Conservation (phyloP, 2,329 filamentous ascomycete genomes). For the Verticillium dahliae region DNA sequence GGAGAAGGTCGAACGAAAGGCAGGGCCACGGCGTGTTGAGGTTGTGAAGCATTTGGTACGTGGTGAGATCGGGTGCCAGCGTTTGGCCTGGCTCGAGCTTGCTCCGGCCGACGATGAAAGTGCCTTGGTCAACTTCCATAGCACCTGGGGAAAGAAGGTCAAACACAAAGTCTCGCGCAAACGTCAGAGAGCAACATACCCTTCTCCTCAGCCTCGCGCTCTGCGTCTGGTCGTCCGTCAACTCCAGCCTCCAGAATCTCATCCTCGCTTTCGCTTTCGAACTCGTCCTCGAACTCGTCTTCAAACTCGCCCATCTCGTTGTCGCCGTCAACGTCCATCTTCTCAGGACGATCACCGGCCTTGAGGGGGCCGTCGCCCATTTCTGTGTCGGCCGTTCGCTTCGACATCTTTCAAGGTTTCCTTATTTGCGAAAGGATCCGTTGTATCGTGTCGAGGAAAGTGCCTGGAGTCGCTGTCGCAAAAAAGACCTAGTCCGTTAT, state of each 20-base stretch:
- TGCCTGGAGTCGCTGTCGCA: background rate
- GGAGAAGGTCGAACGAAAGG: slow-evolving; percentile 88
- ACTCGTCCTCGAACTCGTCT: slow-evolving; percentile 90
- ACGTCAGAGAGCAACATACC: slow-evolving; percentile 32
- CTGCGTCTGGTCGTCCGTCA: slow-evolving; percentile 84
- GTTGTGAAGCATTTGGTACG: slow-evolving; percentile 95
- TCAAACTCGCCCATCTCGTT: slow-evolving; percentile 77
- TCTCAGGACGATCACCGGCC: slow-evolving; percentile 53
- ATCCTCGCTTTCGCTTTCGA: slow-evolving; percentile 82
- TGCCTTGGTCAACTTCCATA: slow-evolving; percentile 91
- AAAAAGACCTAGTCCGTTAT: background rate
- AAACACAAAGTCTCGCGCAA: background rate
- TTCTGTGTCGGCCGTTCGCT: slow-evolving; percentile 47
- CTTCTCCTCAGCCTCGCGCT: slow-evolving; percentile 84
- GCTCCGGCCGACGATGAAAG: slow-evolving; percentile 91
- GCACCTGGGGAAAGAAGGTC: slow-evolving; percentile 39
- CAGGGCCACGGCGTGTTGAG: slow-evolving; percentile 95
- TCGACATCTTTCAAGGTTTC: slow-evolving; percentile 41
- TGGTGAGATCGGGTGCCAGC: slow-evolving; percentile 83
- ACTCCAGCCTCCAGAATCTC: slow-evolving; percentile 93
- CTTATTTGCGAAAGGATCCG: background rate
- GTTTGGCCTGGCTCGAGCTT: slow-evolving; percentile 89
- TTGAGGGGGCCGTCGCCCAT: slow-evolving; percentile 47
- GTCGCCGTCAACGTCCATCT: slow-evolving; percentile 58
- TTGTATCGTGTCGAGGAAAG: background rate